Evolutionary conservation across 768 basidiomycete genomes (phyloP), one percentile per base, ranked within the genome.

Genomic region (Grammothele lineata): DNA sequence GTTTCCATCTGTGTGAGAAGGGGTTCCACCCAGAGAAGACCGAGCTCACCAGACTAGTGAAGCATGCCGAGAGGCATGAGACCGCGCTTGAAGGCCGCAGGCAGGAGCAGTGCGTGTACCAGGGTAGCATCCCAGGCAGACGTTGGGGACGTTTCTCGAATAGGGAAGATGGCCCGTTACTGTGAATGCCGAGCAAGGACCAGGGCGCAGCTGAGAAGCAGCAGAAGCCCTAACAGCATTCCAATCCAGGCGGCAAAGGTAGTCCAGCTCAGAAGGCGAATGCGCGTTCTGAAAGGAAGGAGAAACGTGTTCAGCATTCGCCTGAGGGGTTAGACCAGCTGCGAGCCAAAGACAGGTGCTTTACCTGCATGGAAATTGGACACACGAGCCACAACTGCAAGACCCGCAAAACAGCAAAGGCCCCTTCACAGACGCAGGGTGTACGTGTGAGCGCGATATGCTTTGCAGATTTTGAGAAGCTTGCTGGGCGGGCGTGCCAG

Each of bases 1-100:
- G 55, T 1, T 40, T 57, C 19, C 53, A 61, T 23, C 43, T 59
- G 0, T 54, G 57, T 0, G 57, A 60, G 33, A 43, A 59, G 5
- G 53, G 55, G 0, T 34, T 55, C 2, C 53, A 56, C 10, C 23
- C 23, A 11, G 44, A 45, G 17, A 36, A 17, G 14, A 48, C 40
- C 5, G 9, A 14, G n/a, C 40, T 48, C 3, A 34, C 25, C 8
- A 36, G 19, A 17, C 22, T 36, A 4, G 40, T 37, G 24, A 43
- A 43, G n/a, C 15, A 26, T 11, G 47, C 35, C 0, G 36, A 24
- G 0, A 22, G 44, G 15, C 26, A 23, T 5, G 44, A 45, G 35
- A 19, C 37, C 5, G 44, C 44, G 1, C 24, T 26, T 18, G 12
- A n/a, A 3, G 26, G 37, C n/a, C 23, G 30, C 19, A 30, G 40